phyloP scores from a whole-genome alignment of 352 stramenopile genomes.

The Hyaloperonospora arabidopsidis region DNA sequence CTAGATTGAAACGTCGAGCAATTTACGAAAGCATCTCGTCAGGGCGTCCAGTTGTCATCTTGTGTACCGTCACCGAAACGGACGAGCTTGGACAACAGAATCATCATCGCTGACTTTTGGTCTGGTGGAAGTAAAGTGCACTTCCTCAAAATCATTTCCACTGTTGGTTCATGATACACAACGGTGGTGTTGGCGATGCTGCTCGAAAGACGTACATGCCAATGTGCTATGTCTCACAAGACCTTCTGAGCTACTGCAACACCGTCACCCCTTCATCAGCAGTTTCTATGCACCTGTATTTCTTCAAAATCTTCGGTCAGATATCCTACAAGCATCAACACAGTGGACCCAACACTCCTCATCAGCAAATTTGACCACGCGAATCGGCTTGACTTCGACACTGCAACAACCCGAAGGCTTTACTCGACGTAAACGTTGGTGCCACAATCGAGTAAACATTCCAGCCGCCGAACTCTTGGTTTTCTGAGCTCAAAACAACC shows the following conservation, averaged over 20 bases:
- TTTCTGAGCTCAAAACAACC: conserved; percentile 86
- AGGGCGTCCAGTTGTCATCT: too few relatives aligned
- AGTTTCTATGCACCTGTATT: conserved; percentile 64
- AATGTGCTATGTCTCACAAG: conserved; percentile 70
- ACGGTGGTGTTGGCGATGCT: conserved; percentile 17
- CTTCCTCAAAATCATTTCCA: too few relatives aligned
- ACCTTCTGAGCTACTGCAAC: conserved; percentile 28
- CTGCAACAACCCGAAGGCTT: conserved; percentile 81
- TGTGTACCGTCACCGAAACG: too few relatives aligned
- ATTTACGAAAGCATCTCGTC: too few relatives aligned
- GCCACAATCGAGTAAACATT: conserved; percentile 44
- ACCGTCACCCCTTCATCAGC: conserved; percentile 20
- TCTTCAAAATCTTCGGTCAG: conserved; percentile 30
- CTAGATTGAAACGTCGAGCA: too few relatives aligned
- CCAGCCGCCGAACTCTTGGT: conserved; percentile 63
- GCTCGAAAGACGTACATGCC: conserved; percentile 55
- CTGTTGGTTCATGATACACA: conserved; percentile 34
- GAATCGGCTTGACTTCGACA: conserved; percentile 74
- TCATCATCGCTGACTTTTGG: too few relatives aligned
- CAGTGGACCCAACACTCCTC: conserved; percentile 60
- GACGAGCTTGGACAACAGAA: too few relatives aligned
- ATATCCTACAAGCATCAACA: conserved; percentile 66
- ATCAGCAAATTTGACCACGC: conserved; percentile 45
- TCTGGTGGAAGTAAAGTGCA: too few relatives aligned
- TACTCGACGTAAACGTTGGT: conserved; percentile 64